A percentile compares a stretch with the other conserved stretches of the same genome.
These are phyloP conservation scores for Colletotrichum noveboracense DNA, from an alignment of 2,329 filamentous ascomycete species.

Conservation along the genomic window DNA sequence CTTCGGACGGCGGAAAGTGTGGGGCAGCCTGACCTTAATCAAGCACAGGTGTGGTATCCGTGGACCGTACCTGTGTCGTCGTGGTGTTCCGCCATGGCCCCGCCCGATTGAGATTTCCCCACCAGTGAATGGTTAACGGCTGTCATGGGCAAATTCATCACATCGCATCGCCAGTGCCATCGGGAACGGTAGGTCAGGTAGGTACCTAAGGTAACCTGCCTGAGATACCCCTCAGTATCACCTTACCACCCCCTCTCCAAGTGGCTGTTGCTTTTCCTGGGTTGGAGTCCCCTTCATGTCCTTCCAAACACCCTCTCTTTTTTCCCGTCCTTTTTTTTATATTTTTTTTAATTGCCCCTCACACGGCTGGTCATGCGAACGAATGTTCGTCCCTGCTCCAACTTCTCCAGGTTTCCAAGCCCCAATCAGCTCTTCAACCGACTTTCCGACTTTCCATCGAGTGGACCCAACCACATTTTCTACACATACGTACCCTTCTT, in stretches of 20 bases:
- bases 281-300: neutral
- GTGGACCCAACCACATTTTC: neutral
- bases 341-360: neutral
- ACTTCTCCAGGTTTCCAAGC: conserved; percentile 2
- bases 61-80: no score
- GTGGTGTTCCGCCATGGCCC: neutral
- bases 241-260: neutral
- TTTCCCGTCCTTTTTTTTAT: neutral
- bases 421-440: neutral
- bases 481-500: neutral
- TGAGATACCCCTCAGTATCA: neutral
- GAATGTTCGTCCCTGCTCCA: neutral
- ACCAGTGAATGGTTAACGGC: conserved; percentile 17
- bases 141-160: neutral
- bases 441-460: neutral
- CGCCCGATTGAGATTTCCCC: conserved; percentile 17
- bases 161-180: neutral
- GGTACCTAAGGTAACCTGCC: neutral
- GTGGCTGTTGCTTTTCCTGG: neutral
- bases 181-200: neutral
- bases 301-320: neutral
- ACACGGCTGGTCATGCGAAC: neutral
- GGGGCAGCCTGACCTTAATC: neutral
- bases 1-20: neutral
- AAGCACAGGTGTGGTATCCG: no score